A percentile compares a stretch with the other conserved stretches of the same genome.
phyloP scores from a whole-genome alignment of 2,329 filamentous ascomycete species.

The Colletotrichum somersetense region DNA sequence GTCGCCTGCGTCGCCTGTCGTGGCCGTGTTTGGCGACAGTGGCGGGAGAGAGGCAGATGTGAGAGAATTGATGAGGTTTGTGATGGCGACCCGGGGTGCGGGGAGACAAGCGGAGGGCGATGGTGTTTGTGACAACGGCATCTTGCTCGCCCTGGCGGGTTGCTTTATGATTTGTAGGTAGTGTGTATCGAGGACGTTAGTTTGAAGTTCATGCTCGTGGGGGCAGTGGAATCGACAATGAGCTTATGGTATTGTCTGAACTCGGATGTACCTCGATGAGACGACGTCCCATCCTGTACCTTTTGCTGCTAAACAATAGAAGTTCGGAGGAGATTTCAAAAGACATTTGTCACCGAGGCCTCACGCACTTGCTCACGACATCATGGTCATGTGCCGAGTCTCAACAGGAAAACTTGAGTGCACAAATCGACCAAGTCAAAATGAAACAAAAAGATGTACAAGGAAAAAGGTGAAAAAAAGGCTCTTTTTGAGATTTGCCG shows the following conservation, averaged over 20 bases:
- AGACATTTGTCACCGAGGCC: neutral
- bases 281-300: neutral
- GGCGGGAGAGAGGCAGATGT: conserved; percentile 45
- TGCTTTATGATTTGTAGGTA: neutral
- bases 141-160: neutral
- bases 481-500: conserved; percentile 33
- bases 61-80: conserved; percentile 62
- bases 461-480: conserved; percentile 5
- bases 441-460: conserved; percentile 1
- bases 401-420: neutral
- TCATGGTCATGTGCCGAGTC: neutral
- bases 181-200: neutral
- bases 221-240: neutral
- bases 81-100: conserved; percentile 60
- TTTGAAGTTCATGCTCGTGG: neutral
- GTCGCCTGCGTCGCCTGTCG: conserved; percentile 29
- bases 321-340: too few species aligned
- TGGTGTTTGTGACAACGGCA: conserved; percentile 5
- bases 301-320: neutral
- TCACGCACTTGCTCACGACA: too few species aligned
- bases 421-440: neutral
- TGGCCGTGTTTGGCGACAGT: neutral
- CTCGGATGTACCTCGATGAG: neutral
- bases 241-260: neutral
- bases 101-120: conserved; percentile 47